These are phyloP conservation scores for Pulveroboletus sp. DNA, from an alignment of 768 basidiomycete genomes.

Conservation along the genomic window DNA sequence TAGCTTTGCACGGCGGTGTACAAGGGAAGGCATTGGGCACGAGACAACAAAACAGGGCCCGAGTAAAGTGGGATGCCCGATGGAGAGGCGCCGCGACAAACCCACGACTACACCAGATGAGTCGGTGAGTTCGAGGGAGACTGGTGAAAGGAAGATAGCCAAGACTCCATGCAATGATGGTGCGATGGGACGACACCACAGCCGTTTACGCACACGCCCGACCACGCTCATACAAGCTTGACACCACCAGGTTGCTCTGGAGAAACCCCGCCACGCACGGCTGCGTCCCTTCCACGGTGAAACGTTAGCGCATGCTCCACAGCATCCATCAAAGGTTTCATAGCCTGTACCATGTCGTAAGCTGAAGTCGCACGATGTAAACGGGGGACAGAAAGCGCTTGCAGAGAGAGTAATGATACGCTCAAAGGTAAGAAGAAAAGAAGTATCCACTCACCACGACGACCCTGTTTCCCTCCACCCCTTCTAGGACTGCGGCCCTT, in stretches of 20 bases:
- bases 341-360: constrained; percentile 44
- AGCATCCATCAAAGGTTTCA: constrained; percentile 70
- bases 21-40: not conserved
- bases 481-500: constrained; percentile 50
- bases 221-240: constrained; percentile 10
- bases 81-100: not conserved
- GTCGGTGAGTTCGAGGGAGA: not conserved
- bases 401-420: not conserved
- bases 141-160: too few relatives aligned
- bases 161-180: not conserved
- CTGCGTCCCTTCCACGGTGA: constrained; percentile 38
- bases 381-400: not conserved
- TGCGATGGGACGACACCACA: not conserved
- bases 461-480: constrained; percentile 58
- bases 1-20: too few relatives aligned
- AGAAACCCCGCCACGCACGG: constrained; percentile 5
- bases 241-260: constrained; percentile 1
- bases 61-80: not conserved
- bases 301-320: constrained; percentile 69
- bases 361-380: not conserved
- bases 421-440: not conserved
- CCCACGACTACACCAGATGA: not conserved
- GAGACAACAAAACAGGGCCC: not conserved
- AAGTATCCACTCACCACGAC: constrained; percentile 49
- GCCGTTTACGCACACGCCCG: not conserved